A percentile compares a stretch with the other conserved stretches of the same genome.
Conservation (phyloP, 257 asterid species). For the Coffea eugenioides region DNA sequence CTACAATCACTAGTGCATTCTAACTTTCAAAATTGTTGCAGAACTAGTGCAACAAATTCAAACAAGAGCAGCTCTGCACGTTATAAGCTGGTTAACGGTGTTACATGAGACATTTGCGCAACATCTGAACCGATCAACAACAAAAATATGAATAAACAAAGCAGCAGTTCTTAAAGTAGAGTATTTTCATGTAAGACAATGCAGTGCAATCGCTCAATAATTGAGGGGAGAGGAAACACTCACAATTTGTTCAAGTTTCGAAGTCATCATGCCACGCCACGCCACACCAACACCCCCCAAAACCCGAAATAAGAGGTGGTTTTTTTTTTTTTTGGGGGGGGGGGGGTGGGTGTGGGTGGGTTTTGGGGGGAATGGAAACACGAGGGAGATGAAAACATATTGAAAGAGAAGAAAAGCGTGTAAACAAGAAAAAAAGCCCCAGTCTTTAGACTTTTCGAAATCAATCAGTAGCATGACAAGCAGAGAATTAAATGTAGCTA, state of each 20-base stretch:
- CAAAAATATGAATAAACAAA: neutral
- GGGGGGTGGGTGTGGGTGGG: too few species aligned
- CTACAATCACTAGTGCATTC: neutral
- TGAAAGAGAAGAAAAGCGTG: neutral
- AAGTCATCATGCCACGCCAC: neutral
- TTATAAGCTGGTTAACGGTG: neutral
- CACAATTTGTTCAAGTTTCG: neutral
- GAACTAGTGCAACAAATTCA: slow-evolving; percentile 2
- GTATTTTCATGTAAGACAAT: neutral
- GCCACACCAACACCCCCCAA: too few species aligned
- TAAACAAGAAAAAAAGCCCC: neutral
- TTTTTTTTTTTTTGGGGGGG: too few species aligned
- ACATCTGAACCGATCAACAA: neutral
- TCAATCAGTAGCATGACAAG: neutral
- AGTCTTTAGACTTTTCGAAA: neutral
- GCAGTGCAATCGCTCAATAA: neutral
- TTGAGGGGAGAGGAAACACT: neutral
- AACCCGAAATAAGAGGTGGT: too few species aligned
- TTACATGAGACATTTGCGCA: neutral
- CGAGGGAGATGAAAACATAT: neutral
- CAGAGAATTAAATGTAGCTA: neutral
- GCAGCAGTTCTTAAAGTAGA: too few species aligned
- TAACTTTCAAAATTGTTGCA: neutral
- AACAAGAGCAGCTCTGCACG: neutral
- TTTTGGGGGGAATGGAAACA: too few species aligned